These are phyloP conservation scores for Tulasnella sp. DNA, from an alignment of 768 basidiomycete genomes.

Conservation along the genomic window DNA sequence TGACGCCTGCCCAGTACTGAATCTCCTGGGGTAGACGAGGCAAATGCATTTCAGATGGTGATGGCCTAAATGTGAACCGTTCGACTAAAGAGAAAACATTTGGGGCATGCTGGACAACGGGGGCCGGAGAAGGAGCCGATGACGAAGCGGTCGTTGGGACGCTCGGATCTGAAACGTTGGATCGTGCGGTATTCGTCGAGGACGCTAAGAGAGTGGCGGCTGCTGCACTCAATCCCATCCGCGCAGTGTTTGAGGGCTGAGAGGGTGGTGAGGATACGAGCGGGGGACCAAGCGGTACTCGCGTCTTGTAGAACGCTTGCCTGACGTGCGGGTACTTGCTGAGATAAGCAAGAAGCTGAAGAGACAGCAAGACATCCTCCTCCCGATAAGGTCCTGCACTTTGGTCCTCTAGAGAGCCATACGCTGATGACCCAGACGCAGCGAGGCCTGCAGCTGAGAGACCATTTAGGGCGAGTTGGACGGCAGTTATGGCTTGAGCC, in stretches of 20 bases:
- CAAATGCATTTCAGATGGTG: constrained; percentile 69
- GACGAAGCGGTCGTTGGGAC: neutral
- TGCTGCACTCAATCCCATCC: constrained; percentile 47
- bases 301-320: constrained; percentile 88
- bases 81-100: constrained; percentile 97
- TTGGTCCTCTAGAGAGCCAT: constrained; percentile 15
- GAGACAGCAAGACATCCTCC: constrained; percentile 84
- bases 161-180: neutral
- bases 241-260: constrained; percentile 32
- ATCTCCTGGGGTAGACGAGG: constrained; percentile 81
- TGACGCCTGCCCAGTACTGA: constrained; percentile 99
- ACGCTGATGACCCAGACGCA: constrained; percentile 11
- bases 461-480: constrained; percentile 24
- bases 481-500: constrained; percentile 21
- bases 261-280: constrained; percentile 31
- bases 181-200: constrained; percentile 34
- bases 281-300: constrained; percentile 37
- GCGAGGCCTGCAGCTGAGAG: constrained; percentile 20
- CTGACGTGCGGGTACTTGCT: constrained; percentile 98
- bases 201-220: constrained; percentile 42
- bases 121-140: constrained; percentile 34
- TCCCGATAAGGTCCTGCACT: constrained; percentile 73
- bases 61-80: constrained; percentile 91
- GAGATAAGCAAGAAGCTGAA: constrained; percentile 93
- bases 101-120: constrained; percentile 49